phyloP scores from a whole-genome alignment of 192 early-diverging fungal genomes.

The Funneliformis geosporum region DNA sequence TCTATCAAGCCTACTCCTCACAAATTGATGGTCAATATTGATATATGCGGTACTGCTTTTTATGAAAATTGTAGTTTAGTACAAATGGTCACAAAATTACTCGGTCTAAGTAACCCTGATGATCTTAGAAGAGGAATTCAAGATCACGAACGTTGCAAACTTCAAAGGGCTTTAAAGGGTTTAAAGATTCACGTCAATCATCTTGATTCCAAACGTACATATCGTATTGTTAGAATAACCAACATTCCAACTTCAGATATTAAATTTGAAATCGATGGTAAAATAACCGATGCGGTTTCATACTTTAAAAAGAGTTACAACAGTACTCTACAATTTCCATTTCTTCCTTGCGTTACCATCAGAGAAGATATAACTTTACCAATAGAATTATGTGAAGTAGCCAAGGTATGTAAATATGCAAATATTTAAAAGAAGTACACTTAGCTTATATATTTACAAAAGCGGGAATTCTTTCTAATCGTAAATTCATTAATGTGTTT shows the following conservation, averaged over 20 bases:
- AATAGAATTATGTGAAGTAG: slow-evolving; percentile 87
- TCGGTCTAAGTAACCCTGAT: slow-evolving; percentile 52
- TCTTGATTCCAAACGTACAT: slow-evolving; percentile 63
- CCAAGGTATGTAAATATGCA: slow-evolving; percentile 35
- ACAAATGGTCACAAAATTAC: slow-evolving; percentile 67
- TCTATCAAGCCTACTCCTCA: slow-evolving; percentile 63
- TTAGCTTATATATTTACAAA: no score
- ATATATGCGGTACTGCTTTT: slow-evolving; percentile 69
- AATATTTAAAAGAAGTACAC: no score
- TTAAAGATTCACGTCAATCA: slow-evolving; percentile 59
- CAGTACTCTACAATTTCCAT: slow-evolving; percentile 68
- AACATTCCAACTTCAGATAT: slow-evolving; percentile 63
- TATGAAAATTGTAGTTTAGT: slow-evolving; percentile 68
- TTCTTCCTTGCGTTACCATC: slow-evolving; percentile 81
- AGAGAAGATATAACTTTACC: slow-evolving; percentile 71
- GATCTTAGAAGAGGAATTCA: slow-evolving; percentile 50
- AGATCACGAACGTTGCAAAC: slow-evolving; percentile 46
- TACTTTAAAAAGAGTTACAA: slow-evolving; percentile 84
- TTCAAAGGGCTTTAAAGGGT: slow-evolving; percentile 56
- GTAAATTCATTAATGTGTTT: no score
- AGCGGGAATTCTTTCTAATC: no score
- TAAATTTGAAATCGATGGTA: slow-evolving; percentile 64
- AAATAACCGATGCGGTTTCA: slow-evolving; percentile 60
- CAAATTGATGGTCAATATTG: slow-evolving; percentile 71
- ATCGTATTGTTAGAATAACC: slow-evolving; percentile 70